These are phyloP conservation scores for Achlya hypogyna DNA, from an alignment of 352 stramenopile genomes.

Conservation along the genomic window DNA sequence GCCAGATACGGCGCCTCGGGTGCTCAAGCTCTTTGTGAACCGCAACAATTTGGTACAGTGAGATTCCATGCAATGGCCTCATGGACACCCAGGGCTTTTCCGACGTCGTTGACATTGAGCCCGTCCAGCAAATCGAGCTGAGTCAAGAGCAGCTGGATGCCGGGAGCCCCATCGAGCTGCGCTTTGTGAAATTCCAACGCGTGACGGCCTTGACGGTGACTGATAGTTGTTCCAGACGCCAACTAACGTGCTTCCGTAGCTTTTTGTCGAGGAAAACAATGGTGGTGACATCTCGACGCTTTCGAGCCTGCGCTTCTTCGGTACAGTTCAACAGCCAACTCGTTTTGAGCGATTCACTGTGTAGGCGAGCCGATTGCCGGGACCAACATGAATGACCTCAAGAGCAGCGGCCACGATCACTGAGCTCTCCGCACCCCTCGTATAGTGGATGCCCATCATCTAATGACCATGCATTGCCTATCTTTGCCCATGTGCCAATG, in stretches of 20 bases:
- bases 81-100: slow-evolving; percentile 37
- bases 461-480: too few relatives aligned
- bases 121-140: slow-evolving; percentile 63
- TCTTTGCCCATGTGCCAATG: too few relatives aligned
- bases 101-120: slow-evolving; percentile 54
- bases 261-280: slow-evolving; percentile 76
- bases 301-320: slow-evolving; percentile 58
- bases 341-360: background rate
- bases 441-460: background rate
- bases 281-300: slow-evolving; percentile 49
- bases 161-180: slow-evolving; percentile 55
- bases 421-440: too few relatives aligned
- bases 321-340: too few relatives aligned
- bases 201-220: slow-evolving; percentile 56
- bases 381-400: slow-evolving; percentile 82
- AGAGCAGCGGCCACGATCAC: slow-evolving; percentile 75
- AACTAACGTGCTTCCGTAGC: slow-evolving; percentile 15
- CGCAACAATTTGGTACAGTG: slow-evolving; percentile 38
- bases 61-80: background rate
- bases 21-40: slow-evolving; percentile 69
- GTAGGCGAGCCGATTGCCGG: slow-evolving; percentile 56
- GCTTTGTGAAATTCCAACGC: slow-evolving; percentile 77
- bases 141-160: slow-evolving; percentile 37
- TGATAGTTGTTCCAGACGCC: background rate
- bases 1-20: slow-evolving; percentile 41